These are phyloP conservation scores for Chaetomium strumarium DNA, from an alignment of 2,329 filamentous ascomycete genomes.

Conservation along the genomic window DNA sequence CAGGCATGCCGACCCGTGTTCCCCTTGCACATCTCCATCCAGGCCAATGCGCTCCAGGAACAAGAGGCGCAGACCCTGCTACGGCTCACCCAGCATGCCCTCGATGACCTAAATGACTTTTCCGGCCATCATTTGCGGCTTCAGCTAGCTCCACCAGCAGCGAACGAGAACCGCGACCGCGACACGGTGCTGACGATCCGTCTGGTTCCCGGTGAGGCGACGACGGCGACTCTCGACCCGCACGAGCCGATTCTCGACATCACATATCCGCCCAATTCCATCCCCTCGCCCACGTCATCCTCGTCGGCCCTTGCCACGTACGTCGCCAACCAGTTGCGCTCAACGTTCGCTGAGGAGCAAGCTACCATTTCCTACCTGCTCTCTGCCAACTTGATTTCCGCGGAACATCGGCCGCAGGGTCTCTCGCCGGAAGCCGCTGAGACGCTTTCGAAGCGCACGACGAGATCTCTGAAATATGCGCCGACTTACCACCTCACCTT, in stretches of 20 bases:
- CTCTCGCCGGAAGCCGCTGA: slow-evolving; percentile 48
- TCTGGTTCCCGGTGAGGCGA: slow-evolving; percentile 57
- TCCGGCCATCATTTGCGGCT: slow-evolving; percentile 76
- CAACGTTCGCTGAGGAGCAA: slow-evolving; percentile 81
- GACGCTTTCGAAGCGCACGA: slow-evolving; percentile 63
- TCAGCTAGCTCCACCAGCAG: slow-evolving; percentile 46
- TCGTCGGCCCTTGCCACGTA: slow-evolving; percentile 71
- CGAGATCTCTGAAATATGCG: slow-evolving; percentile 82
- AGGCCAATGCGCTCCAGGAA: slow-evolving; percentile 59
- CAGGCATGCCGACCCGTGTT: slow-evolving; percentile 86
- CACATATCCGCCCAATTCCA: slow-evolving; percentile 64
- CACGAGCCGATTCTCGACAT: slow-evolving; percentile 70
- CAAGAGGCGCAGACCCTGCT: slow-evolving; percentile 68
- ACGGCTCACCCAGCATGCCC: slow-evolving; percentile 73
- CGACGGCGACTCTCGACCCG: slow-evolving; percentile 59
- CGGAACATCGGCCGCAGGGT: slow-evolving; percentile 40
- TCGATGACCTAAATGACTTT: slow-evolving; percentile 84
- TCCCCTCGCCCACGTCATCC: slow-evolving; percentile 60
- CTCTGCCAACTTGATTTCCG: slow-evolving; percentile 50
- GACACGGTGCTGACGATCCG: slow-evolving; percentile 63
- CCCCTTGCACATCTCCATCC: slow-evolving; percentile 73
- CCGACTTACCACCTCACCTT: slow-evolving; percentile 94
- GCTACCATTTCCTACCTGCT: slow-evolving; percentile 73
- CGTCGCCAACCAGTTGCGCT: slow-evolving; percentile 70
- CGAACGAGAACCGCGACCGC: slow-evolving; percentile 31